Conservation (phyloP, 1,139 yeast species). For the Debaryomyces robertsiae region DNA sequence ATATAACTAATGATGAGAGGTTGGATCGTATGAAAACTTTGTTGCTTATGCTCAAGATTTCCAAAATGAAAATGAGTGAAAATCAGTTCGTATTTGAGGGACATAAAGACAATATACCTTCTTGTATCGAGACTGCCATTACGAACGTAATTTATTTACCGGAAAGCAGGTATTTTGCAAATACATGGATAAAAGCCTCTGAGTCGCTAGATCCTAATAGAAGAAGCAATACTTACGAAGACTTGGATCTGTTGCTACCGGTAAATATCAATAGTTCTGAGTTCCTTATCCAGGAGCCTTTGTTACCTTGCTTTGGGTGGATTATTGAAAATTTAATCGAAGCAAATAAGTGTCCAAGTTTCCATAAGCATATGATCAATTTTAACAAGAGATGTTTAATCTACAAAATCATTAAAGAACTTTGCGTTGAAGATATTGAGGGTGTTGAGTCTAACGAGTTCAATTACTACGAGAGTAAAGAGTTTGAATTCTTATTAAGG, state of each 20-base stretch:
- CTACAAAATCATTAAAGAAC: conserved; percentile 44
- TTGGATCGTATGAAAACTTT: conserved; percentile 71
- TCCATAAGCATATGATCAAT: conserved; percentile 32
- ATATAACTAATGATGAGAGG: conserved; percentile 58
- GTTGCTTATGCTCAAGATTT: conserved; percentile 65
- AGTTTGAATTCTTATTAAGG: conserved; percentile 48
- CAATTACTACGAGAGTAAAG: conserved; percentile 41
- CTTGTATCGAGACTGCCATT: conserved; percentile 82
- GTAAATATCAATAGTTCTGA: conserved; percentile 28
- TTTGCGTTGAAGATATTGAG: conserved; percentile 42
- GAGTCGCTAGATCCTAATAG: conserved; percentile 20
- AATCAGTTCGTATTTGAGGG: conserved; percentile 58
- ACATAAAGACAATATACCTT: conserved; percentile 61
- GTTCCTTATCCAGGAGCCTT: conserved; percentile 39
- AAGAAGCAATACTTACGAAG: conserved; percentile 26
- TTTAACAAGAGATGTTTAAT: conserved; percentile 48
- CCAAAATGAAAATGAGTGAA: conserved; percentile 69
- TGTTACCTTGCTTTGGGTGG: conserved; percentile 82
- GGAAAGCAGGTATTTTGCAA: conserved; percentile 69
- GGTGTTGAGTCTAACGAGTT: conserved; percentile 23
- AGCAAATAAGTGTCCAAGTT: conserved; percentile 40
- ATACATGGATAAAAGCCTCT: conserved; percentile 66
- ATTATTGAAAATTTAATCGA: conserved; percentile 46
- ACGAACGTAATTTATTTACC: conserved; percentile 78
- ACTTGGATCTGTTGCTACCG: conserved; percentile 42